Evolutionary conservation across 192 early-diverging fungal species (phyloP), one percentile per base, ranked within the genome.

Genomic region (Dissophora ornata): DNA sequence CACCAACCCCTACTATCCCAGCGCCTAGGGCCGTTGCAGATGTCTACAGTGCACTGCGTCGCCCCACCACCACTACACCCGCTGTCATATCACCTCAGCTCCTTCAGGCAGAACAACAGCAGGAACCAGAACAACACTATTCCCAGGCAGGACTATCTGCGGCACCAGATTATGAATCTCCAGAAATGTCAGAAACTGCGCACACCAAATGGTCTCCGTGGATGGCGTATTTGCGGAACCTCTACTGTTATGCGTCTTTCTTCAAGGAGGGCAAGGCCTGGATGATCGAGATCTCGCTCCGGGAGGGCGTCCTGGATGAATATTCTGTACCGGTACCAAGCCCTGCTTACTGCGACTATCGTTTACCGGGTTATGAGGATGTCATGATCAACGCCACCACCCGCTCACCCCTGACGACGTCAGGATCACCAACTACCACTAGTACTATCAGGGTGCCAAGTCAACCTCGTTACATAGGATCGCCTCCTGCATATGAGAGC

Each of bases 221-320:
- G 63, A 49, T 36, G 24, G 73, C 67, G n/a, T 29, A 56, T 0
- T 18, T 77, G 5, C 32, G 51, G 12, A 58, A 67, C 15, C 51
- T 77, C 1, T 51, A 22, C 18, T 71, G 69, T 30, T 42, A 33
- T 52, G n/a, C 45, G 15, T 44, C 10, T 25, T n/a, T 77, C 28
- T 62, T 67, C 53, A 46, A 44, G 25, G 58, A 77, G 34, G 24
- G 30, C 1, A 54, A 57, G 25, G 41, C 65, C 8, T 77, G 73
- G 73, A 62, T 67, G 57, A 77, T 77, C 26, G 73, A 77, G 40
- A 77, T 77, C 19, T 77, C 73, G 44, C 54, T 67, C 34, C 44
- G 65, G 7, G 64, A 67, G n/a, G 64, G 64, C 12, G 34, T 62
- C 15, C 22, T 67, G 58, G 73, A 77, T 36, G 73, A 77, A 36